Conservation (phyloP, 2,329 filamentous ascomycete genomes). For the Trematosphaeria pertusa region DNA sequence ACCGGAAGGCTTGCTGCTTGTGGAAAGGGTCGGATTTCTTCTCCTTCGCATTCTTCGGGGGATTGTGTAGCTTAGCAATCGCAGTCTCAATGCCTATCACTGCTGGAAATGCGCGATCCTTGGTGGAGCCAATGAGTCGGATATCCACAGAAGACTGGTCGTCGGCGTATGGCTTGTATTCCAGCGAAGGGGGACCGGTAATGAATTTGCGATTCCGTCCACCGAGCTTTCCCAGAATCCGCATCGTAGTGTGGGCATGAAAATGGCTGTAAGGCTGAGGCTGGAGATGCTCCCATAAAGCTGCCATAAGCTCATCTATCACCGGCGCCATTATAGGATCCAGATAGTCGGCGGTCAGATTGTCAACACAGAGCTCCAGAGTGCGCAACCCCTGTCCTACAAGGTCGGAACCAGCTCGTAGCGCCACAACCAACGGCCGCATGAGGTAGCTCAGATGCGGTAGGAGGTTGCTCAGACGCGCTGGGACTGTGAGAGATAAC, state of each 20-base stretch:
- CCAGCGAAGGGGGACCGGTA: constrained; percentile 83
- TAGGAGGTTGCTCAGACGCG: constrained; percentile 89
- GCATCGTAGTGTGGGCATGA: constrained; percentile 96
- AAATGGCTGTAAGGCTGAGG: constrained; percentile 97
- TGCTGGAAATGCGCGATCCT: constrained; percentile 85
- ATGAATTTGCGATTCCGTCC: constrained; percentile 96
- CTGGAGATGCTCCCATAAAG: constrained; percentile 92
- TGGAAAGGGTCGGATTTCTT: constrained; percentile 83
- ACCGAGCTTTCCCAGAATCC: constrained; percentile 94
- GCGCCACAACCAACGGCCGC: constrained; percentile 93
- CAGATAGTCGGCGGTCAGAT: constrained; percentile 95
- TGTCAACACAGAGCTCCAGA: constrained; percentile 95
- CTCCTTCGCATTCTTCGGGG: constrained; percentile 66
- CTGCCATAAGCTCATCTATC: constrained; percentile 98
- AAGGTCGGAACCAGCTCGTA: constrained; percentile 89
- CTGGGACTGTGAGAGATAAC: constrained; percentile 93
- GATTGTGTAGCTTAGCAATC: constrained; percentile 84
- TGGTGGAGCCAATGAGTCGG: constrained; percentile 85
- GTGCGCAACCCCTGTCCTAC: constrained; percentile 94
- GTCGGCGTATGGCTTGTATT: constrained; percentile 85
- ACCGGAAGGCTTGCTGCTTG: constrained; percentile 88
- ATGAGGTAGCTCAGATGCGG: constrained; percentile 97
- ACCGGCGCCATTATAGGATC: constrained; percentile 99
- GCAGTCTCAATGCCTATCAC: constrained; percentile 88
- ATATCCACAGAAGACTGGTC: constrained; percentile 88